Evolutionary conservation across 1,284 basidiomycete species (phyloP), one percentile per base, ranked within the genome.

Genomic region (Polyporus tsugae): DNA sequence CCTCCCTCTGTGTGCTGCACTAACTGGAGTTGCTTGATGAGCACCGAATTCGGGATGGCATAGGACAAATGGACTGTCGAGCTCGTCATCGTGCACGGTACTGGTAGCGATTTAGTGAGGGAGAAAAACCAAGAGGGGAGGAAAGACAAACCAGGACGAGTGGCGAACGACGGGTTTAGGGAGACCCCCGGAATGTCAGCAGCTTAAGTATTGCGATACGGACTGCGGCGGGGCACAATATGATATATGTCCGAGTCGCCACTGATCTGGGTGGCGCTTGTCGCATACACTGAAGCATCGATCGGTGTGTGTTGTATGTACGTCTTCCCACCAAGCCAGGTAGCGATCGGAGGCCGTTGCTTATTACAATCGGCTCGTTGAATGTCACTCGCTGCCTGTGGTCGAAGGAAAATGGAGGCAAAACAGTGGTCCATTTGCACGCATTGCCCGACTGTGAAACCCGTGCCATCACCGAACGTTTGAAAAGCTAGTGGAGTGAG

Each of bases 1-100:
- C 79, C 78, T 70, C 82, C 82, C 70, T 83, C 82, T 7, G 79
- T 80, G 66, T 83, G 82, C 64, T 72, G 75, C 29, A 72, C 53
- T 19, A 83, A 70, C 19, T 73, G 75, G 38, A 81, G 77, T 60
- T 76, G 68, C 49, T 76, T 70, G n/a, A 80, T 78, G 17, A 81
- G 71, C 46, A 78, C 77, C 1, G 78, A 68, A 66, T 79, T 80
- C 0, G 76, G 70, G 42, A 76, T 77, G 1, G 75, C 19, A 49
- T 76, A 74, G 1, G 69, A 69, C 33, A 55, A 58, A 58, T 72
- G 69, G 13, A 60, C 29, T 38, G 44, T 46, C 6, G 58, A 29
- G 6, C n/a, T 17, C 13, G 65, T n/a, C 44, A 60, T 44, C 49
- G 38, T 33, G 39, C 9, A 13, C 39, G 13, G 49, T 53, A 15